Percentiles rank a stretch among this genome's conserved stretches.
These are phyloP conservation scores for Scalesia atractyloides DNA, from an alignment of 129 eudicot genomes.

Conservation along the genomic window DNA sequence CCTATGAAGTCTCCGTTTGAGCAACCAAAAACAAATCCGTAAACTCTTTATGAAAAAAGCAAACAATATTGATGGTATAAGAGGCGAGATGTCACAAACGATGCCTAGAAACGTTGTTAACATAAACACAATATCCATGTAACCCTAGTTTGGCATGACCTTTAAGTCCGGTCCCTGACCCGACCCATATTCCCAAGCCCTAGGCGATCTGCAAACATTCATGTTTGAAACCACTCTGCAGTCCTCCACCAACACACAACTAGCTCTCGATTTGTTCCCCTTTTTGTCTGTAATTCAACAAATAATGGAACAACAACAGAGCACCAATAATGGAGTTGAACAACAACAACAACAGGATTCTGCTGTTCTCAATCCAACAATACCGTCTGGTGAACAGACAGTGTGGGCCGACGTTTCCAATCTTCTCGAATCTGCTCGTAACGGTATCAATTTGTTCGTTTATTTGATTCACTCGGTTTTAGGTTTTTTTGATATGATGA, in stretches of 20 bases:
- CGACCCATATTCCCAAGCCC: constrained; percentile 46
- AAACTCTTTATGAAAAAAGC: too few species aligned
- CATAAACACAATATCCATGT: too few species aligned
- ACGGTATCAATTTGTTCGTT: constrained; percentile 37
- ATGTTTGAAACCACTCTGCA: constrained; percentile 9
- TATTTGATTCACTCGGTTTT: neutral
- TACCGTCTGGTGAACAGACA: constrained; percentile 66
- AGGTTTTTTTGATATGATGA: neutral
- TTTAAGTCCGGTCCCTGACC: neutral
- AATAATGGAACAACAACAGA: constrained; percentile 43
- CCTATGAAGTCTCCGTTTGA: too few species aligned
- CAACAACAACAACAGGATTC: constrained; percentile 17
- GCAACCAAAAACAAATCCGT: too few species aligned
- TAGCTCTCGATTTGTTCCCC: constrained; percentile 1
- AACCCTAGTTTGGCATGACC: neutral
- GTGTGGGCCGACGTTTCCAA: constrained; percentile 81
- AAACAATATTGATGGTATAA: too few species aligned
- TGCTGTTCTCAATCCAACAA: constrained; percentile 39
- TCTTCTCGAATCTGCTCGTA: constrained; percentile 63
- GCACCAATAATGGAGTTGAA: constrained; percentile 22
- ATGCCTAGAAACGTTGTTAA: too few species aligned
- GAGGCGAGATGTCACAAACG: too few species aligned
- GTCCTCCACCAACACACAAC: constrained; percentile 19
- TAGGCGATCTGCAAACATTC: constrained; percentile 35
- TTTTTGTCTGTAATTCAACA: neutral